A percentile compares a stretch with the other conserved stretches of the same genome.
Conservation (phyloP, 306 rosid species). For the Medicago ruthenica region DNA sequence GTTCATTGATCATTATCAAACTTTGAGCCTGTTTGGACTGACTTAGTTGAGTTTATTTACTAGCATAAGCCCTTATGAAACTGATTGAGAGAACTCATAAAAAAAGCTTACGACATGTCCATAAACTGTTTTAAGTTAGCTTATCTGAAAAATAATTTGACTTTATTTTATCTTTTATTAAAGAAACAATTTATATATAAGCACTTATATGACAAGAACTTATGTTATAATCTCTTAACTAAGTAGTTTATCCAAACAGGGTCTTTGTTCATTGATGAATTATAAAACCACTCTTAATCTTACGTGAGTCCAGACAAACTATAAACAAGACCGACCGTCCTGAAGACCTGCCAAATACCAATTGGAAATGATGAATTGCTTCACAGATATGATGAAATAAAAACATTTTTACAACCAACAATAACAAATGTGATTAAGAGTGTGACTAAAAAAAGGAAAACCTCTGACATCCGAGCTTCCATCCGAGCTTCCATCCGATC, state of each 20-base stretch:
- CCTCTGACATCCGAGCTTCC: constrained; percentile 90
- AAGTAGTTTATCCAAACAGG: no score
- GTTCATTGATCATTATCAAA: constrained; percentile 11
- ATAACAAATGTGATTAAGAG: constrained; percentile 8
- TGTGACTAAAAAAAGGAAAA: constrained; percentile 33
- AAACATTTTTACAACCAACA: neutral
- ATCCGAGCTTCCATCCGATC: constrained; percentile 61
- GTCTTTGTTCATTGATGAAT: constrained; percentile 26
- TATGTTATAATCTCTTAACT: no score
- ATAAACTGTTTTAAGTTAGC: no score
- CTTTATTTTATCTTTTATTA: no score
- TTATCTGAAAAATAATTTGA: no score
- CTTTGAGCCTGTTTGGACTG: neutral
- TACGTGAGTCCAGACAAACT: constrained; percentile 81
- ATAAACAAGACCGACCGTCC: constrained; percentile 60
- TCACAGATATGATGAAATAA: constrained; percentile 26
- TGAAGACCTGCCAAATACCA: constrained; percentile 67
- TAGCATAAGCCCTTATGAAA: no score
- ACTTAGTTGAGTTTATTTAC: no score
- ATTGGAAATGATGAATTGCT: constrained; percentile 2
- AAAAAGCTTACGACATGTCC: no score
- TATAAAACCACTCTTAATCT: constrained; percentile 46
- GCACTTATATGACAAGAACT: no score
- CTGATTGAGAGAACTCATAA: no score
- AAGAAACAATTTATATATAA: no score